These are phyloP conservation scores for Gymnopilus junonius DNA, from an alignment of 768 basidiomycete species.

Conservation along the genomic window DNA sequence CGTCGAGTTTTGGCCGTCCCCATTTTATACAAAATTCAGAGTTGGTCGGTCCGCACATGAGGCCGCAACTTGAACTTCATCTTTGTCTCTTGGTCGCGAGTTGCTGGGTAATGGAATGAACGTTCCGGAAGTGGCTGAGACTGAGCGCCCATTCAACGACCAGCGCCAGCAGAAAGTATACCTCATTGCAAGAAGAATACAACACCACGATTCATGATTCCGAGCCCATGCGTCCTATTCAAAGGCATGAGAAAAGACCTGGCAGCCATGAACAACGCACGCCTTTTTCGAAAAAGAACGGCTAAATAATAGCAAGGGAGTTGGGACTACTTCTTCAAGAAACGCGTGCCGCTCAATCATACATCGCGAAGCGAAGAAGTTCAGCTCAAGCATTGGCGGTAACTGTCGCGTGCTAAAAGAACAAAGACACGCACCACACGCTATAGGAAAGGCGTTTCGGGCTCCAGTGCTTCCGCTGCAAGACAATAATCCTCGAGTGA, in stretches of 20 bases:
- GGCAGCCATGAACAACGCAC: not conserved
- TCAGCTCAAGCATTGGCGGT: too few relatives aligned
- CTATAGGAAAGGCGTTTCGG: not conserved
- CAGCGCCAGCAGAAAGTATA: not conserved
- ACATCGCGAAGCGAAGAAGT: not conserved
- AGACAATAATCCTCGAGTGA: not conserved
- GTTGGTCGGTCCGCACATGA: not conserved
- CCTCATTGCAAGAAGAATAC: not conserved
- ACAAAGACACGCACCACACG: not conserved
- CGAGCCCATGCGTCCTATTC: not conserved
- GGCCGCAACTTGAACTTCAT: too few relatives aligned
- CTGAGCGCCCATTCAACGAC: not conserved
- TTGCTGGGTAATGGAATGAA: not conserved
- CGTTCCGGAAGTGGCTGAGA: not conserved
- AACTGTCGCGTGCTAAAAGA: too few relatives aligned
- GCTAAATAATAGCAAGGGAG: not conserved
- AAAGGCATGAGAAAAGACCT: not conserved
- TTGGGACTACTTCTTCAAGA: not conserved
- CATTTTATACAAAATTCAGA: not conserved
- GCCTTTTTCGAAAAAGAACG: not conserved
- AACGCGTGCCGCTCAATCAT: not conserved
- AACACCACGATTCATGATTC: not conserved
- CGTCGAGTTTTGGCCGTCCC: not conserved
- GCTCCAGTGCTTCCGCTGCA: not conserved
- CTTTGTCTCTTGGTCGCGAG: too few relatives aligned